phyloP scores from a whole-genome alignment of 768 basidiomycete genomes.

The Psilocybe sp. region DNA sequence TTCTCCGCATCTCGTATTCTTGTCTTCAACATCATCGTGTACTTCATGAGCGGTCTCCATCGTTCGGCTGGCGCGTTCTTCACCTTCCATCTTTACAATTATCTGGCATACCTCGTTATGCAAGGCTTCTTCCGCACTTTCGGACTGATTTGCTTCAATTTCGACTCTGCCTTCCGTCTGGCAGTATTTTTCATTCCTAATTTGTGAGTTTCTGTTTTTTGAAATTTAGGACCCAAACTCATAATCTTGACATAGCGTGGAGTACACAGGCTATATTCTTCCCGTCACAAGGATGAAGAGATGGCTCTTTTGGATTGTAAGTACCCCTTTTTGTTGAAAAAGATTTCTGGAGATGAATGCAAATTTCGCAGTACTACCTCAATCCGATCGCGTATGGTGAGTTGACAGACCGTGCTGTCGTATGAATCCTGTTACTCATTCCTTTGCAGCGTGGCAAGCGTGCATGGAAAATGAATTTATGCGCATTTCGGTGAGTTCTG shows the following conservation, averaged over 20 bases:
- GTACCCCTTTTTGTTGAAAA: constrained; percentile 18
- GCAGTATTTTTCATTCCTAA: constrained; percentile 74
- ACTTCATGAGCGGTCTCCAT: constrained; percentile 62
- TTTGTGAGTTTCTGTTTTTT: constrained; percentile 38
- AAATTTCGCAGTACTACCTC: constrained; percentile 56
- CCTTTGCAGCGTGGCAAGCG: constrained; percentile 60
- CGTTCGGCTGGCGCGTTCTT: constrained; percentile 41
- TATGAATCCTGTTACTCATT: background rate
- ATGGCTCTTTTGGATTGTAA: constrained; percentile 84
- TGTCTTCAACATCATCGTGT: constrained; percentile 62
- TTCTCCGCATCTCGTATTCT: constrained; percentile 60
- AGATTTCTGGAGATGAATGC: background rate
- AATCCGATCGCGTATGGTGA: constrained; percentile 75
- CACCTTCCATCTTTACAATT: constrained; percentile 65
- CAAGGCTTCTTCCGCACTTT: constrained; percentile 84
- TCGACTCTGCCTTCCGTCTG: constrained; percentile 45
- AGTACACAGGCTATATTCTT: constrained; percentile 71
- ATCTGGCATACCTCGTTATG: constrained; percentile 66
- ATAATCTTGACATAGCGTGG: constrained; percentile 33
- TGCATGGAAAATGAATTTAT: constrained; percentile 87
- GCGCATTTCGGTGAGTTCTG: constrained; percentile 46
- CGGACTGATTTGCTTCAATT: constrained; percentile 48
- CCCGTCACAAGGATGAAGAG: constrained; percentile 69
- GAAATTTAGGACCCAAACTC: background rate
- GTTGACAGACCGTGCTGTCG: background rate